Evolutionary conservation across 2,329 filamentous ascomycete genomes (phyloP).

Genomic region (Grosmannia serpens): DNA sequence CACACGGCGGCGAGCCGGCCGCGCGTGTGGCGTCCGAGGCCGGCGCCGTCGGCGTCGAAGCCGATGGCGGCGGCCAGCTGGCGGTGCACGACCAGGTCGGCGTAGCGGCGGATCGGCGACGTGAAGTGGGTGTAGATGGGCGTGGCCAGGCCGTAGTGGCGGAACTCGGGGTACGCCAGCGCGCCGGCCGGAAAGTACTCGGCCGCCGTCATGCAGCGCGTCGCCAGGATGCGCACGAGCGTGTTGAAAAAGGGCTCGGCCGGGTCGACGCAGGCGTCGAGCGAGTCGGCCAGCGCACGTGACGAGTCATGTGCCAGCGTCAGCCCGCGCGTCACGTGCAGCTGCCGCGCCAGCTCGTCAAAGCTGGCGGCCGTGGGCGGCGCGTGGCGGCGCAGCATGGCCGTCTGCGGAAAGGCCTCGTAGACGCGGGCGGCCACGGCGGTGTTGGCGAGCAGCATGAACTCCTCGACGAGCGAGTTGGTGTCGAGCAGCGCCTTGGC

Average conservation of each 20-base stretch:
- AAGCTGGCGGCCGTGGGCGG: conserved; percentile 94
- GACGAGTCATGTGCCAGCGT: conserved; percentile 77
- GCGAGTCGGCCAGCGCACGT: conserved; percentile 82
- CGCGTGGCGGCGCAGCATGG: conserved; percentile 82
- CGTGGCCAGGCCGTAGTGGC: conserved; percentile 90
- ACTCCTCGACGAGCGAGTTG: conserved; percentile 96
- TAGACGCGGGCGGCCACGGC: conserved; percentile 87
- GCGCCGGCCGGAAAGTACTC: conserved; percentile 97
- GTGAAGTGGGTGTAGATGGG: conserved; percentile 99
- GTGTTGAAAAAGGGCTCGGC: conserved; percentile 96
- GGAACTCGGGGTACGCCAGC: conserved; percentile 86
- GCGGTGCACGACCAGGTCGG: conserved; percentile 67
- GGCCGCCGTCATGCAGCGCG: conserved; percentile 96
- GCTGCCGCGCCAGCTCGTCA: conserved; percentile 82
- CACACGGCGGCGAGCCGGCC: conserved; percentile 85
- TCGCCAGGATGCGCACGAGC: conserved; percentile 91
- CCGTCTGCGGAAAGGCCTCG: conserved; percentile 86
- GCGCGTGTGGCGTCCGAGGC: conserved; percentile 73
- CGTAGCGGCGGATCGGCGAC: conserved; percentile 90
- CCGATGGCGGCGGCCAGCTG: conserved; percentile 93
- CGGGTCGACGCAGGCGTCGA: conserved; percentile 72
- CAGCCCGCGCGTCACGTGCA: conserved; percentile 57
- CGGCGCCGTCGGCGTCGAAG: conserved; percentile 81
- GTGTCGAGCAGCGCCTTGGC: conserved; percentile 90
- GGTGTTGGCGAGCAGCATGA: conserved; percentile 98